phyloP scores from a whole-genome alignment of 1,284 basidiomycete species.

The Porogramme epimiltina region DNA sequence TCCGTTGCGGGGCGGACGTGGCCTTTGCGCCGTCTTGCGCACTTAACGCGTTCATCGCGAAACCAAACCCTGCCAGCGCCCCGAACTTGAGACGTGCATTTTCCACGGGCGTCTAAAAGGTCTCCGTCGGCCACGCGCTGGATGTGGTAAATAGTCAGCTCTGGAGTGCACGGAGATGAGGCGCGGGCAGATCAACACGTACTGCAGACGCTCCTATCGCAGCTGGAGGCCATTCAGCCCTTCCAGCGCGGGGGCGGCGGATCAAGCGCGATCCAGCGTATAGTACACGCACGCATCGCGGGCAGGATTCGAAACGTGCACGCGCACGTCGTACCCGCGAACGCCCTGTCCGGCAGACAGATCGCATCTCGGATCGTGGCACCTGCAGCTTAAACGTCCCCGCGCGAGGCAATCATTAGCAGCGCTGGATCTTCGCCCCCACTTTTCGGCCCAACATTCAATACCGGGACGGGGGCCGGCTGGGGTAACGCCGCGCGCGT shows the following conservation, averaged over 20 bases:
- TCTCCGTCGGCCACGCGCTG: conserved; percentile 1
- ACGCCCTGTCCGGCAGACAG: neutral
- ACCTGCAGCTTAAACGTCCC: conserved; percentile 1
- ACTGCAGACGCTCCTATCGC: neutral
- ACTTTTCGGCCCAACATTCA: conserved; percentile 9
- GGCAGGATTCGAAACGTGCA: conserved; percentile 3
- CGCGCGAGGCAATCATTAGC: conserved; percentile 3
- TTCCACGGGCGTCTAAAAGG: neutral
- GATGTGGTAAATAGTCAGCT: conserved; percentile 4
- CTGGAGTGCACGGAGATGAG: conserved; percentile 5
- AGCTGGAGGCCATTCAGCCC: neutral
- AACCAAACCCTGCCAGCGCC: neutral
- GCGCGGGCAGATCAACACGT: neutral
- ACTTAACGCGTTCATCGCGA: neutral
- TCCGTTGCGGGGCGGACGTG: neutral
- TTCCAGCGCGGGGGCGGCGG: neutral
- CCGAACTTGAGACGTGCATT: neutral
- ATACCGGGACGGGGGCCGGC: conserved; percentile 8
- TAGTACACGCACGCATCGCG: no score
- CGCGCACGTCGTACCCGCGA: neutral
- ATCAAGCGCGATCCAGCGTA: no score
- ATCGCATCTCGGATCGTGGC: conserved; percentile 1
- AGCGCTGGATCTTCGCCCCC: conserved; percentile 11
- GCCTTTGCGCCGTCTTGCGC: neutral
- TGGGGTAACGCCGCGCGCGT: neutral